phyloP scores from a whole-genome alignment of 768 basidiomycete genomes.

The Boletales sp. region DNA sequence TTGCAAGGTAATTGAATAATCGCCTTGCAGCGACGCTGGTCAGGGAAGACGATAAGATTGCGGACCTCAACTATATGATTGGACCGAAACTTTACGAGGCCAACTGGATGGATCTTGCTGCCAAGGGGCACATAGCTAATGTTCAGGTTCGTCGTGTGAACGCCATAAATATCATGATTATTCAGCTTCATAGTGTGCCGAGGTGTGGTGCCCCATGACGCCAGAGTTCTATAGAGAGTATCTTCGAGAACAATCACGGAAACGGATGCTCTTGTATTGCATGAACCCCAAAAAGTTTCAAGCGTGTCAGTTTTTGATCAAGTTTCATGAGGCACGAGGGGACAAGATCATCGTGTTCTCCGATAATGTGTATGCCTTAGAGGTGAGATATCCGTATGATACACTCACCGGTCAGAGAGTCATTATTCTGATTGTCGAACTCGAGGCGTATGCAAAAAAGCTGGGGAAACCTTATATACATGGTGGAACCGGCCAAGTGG shows the following conservation, averaged over 20 bases:
- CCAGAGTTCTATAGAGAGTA: constrained; percentile 99
- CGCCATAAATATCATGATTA: neutral
- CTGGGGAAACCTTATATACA: constrained; percentile 94
- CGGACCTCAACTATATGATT: constrained; percentile 98
- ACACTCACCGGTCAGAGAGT: too few relatives aligned
- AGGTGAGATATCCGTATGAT: constrained; percentile 40
- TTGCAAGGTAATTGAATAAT: constrained; percentile 1
- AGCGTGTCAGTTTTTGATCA: constrained; percentile 97
- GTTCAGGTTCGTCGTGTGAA: constrained; percentile 72
- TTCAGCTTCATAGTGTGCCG: constrained; percentile 70
- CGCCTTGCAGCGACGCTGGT: constrained; percentile 80
- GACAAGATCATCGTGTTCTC: constrained; percentile 99
- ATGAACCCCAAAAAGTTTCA: constrained; percentile 99
- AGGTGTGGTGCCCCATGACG: constrained; percentile 99
- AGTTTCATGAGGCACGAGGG: constrained; percentile 95
- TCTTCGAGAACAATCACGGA: constrained; percentile 85
- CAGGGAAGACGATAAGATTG: constrained; percentile 98
- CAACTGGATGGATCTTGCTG: constrained; percentile 99
- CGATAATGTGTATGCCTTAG: constrained; percentile 95
- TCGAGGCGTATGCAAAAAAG: constrained; percentile 88
- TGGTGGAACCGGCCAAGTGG: constrained; percentile 90
- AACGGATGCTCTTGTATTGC: constrained; percentile 94
- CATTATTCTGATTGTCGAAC: neutral
- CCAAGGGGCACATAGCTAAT: constrained; percentile 98
- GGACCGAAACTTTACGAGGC: constrained; percentile 99